Evolutionary conservation across 2,329 filamentous ascomycete genomes (phyloP), one percentile per base, ranked within the genome.

Genomic region (Gnomoniopsis sp.): DNA sequence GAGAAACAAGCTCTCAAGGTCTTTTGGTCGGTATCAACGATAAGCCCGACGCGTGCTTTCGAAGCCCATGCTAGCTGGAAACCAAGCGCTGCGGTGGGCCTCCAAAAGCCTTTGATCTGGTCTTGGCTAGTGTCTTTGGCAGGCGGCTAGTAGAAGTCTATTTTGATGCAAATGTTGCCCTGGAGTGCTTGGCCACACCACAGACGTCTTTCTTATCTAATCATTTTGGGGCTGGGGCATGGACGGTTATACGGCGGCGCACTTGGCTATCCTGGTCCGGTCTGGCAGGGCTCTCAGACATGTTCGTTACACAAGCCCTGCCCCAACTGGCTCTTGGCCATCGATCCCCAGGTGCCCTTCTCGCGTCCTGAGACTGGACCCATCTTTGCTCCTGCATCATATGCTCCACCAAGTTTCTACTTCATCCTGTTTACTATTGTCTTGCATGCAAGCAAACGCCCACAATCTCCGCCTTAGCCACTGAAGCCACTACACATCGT

Each of bases 281-380:
- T 26, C 22, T n/a, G 51, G 41, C 59, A 58, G 55, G 59, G 50
- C 58, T 53, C 55, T 58, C 58, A 52, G 58, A 60, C 59, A 58
- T 55, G 33, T 58, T 55, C 52, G 55, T 58, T 51, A 61, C 59
- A 58, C 36, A 49, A 33, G 38, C 52, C 50, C 34, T 21, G 49
- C 17, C 10, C 19, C 43, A 23, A 14, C 51, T 46, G n/a, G 23
- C 21, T 23, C 41, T 36, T 22, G 30, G 43, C 53, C 26, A 15
- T 36, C 41, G 30, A 21, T 21, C 52, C 23, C n/a, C 33, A 44
- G 22, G 26, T 30, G 26, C 10, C 26, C 43, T 7, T 15, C 11
- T 36, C 41, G 19, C 26, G 19, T 55, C 34, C 47, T 56, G 53
- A 50, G 33, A 50, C 53, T 44, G 14, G 47, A 14, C 36, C 53